Evolutionary conservation across 768 basidiomycete genomes (phyloP), one percentile per base, ranked within the genome.

Genomic region (Russula sp.): DNA sequence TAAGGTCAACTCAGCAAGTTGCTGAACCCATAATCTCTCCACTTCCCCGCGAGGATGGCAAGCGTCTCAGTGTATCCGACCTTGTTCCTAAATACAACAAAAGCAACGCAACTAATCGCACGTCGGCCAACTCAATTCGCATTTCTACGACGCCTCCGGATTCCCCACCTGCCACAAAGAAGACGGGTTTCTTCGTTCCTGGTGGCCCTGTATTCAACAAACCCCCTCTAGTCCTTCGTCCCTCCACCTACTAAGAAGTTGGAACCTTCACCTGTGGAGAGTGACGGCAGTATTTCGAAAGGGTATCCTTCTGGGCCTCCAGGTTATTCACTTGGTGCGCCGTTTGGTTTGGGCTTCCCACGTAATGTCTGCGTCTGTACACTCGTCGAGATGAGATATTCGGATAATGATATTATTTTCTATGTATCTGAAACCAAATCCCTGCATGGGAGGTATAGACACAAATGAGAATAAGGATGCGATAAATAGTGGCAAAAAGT

Each of bases 121-220:
- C 37, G 34, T 64, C 34, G 22, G 39, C 44, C 22, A 59, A 53
- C 27, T 54, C 62, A 40, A 31, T 55, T 13, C 61, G 55, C 42
- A 61, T 59, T 13, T 61, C 69, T 45, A 68, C 67, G 34, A 68
- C 67, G 3, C 67, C 67, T 5, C 68, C 68, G 55, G 57, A 61
- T 57, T 72, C 71, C 57, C 64, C 42, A 60, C 63, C 56, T 34
- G 50, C 14, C 16, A 49, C 47, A 39, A 55, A 44, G 39, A 62
- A 51, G 49, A 27, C 59, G 8, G 40, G 63, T 13, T 74, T 77
- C 66, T 69, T 73, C 42, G 69, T n/a, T n/a, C n/a, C n/a, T n/a
- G n/a, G n/a, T n/a, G 27, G 73, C 14, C 80, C 81, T 3, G 83
- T 87, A 5, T 88, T 89, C 75, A 84, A 82, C 68, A 87, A 84